These are phyloP conservation scores for Scleroderma bovista DNA, from an alignment of 768 basidiomycete species.

Conservation along the genomic window DNA sequence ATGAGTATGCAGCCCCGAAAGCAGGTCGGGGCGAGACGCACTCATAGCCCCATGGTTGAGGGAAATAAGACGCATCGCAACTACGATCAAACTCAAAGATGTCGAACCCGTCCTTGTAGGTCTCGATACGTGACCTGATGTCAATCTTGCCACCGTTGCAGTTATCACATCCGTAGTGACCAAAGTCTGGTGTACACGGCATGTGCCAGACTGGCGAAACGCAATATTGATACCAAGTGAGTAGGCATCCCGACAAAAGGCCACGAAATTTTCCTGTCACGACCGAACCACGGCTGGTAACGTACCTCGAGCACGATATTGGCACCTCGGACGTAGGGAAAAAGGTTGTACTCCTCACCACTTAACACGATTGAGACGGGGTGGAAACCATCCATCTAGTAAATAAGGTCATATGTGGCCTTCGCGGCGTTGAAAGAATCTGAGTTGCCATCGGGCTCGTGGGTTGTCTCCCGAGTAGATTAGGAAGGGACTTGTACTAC, in stretches of 20 bases:
- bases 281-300: too few species aligned
- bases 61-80: constrained; percentile 18
- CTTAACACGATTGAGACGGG: too few species aligned
- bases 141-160: constrained; percentile 63
- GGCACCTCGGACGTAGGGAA: constrained; percentile 51
- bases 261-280: too few species aligned
- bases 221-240: constrained; percentile 50
- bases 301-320: constrained; percentile 72
- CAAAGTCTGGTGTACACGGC: constrained; percentile 56
- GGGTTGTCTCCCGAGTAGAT: too few species aligned
- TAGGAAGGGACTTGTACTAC: too few species aligned
- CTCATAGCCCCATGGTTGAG: constrained; percentile 25
- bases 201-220: constrained; percentile 53
- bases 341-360: constrained; percentile 63
- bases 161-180: constrained; percentile 69
- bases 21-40: neutral
- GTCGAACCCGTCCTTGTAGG: constrained; percentile 56
- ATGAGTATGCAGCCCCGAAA: too few species aligned
- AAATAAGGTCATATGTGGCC: too few species aligned
- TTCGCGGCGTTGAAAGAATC: too few species aligned
- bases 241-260: constrained; percentile 14
- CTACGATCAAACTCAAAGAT: constrained; percentile 62
- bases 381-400: too few species aligned
- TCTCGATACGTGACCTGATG: constrained; percentile 59
- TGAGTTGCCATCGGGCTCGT: too few species aligned